A percentile compares a stretch with the other conserved stretches of the same genome.
Evolutionary conservation across 2,329 filamentous ascomycete genomes (phyloP).

Genomic region (Blastomyces silverae): DNA sequence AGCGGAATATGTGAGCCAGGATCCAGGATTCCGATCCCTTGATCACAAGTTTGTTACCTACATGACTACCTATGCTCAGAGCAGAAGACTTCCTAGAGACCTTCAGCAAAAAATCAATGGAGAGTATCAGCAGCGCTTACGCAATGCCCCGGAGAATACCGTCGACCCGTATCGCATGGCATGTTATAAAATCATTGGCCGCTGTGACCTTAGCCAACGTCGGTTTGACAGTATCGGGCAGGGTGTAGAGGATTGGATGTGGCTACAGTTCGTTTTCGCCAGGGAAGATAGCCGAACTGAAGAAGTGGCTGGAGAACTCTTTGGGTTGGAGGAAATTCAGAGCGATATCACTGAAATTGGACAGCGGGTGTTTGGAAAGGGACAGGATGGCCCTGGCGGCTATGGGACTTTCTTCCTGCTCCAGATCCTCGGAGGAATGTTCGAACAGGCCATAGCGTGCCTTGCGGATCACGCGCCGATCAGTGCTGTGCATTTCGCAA

Average conservation of each 20-base stretch:
- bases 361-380: constrained; percentile 80
- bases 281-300: constrained; percentile 56
- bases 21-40: constrained; percentile 75
- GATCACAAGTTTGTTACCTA: constrained; percentile 87
- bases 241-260: constrained; percentile 60
- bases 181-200: constrained; percentile 95
- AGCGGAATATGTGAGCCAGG: constrained; percentile 74
- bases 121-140: constrained; percentile 78
- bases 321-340: constrained; percentile 63
- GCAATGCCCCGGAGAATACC: constrained; percentile 76
- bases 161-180: constrained; percentile 94
- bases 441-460: constrained; percentile 86
- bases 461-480: constrained; percentile 88
- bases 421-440: constrained; percentile 83
- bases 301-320: constrained; percentile 56
- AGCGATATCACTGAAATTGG: constrained; percentile 81
- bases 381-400: constrained; percentile 66
- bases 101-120: constrained; percentile 81
- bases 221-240: constrained; percentile 53
- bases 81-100: constrained; percentile 68
- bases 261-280: constrained; percentile 58
- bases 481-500: constrained; percentile 89
- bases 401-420: constrained; percentile 92
- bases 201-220: constrained; percentile 54
- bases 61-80: constrained; percentile 74